Base-by-base conservation (phyloP, 306 rosid species). In the Sphenostylis stenocarpa region DNA sequence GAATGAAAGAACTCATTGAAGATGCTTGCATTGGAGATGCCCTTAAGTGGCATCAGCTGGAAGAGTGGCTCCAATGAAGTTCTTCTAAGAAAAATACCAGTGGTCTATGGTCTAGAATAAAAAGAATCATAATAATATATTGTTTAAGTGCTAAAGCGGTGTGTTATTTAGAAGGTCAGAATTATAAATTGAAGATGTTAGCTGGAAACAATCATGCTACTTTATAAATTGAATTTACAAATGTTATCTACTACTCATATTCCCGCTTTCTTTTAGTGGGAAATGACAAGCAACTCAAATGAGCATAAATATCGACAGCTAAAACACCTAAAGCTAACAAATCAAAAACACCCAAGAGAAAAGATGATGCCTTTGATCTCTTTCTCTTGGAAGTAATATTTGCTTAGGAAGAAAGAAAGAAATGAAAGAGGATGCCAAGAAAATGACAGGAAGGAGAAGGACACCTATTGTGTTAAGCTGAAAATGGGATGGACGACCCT, bases 291-390 rank as follows among this genome's bases (percentile, higher is more conserved):
- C 79, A 66, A 26, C 80, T 60, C 61, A 58, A 66, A 60, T 68
- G 36, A 85, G 11, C 75, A 72, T 77, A 61, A 72, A 75, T 71
- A 31, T 73, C 16, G 73, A 69, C 78, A 64, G 26, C 67, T 79
- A 71, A 80, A 86, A 84, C 84, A 85, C 82, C 83, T 84, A 86
- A 80, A 80, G 78, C 88, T 88, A 79, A 58, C 76, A 79, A 78
- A 66, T 74, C 79, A 86, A 86, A 88, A 71, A 88, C 49, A 74
- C 83, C 87, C 77, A 77, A 81, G 83, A 84, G 80, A 80, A 80
- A 86, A 82, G 87, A 78, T 36, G 33, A 70, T 49, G 45, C 69
- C 82, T 56, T 84, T 77, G 65, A 39, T 74, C 91, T 80, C 89
- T 80, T 71, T 79, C 82, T 65, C 85, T 82, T 69, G 84, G 84